A percentile compares a stretch with the other conserved stretches of the same genome.
Conservation (phyloP, 2,329 filamentous ascomycete genomes). For the Endoconidiophora polonica region DNA sequence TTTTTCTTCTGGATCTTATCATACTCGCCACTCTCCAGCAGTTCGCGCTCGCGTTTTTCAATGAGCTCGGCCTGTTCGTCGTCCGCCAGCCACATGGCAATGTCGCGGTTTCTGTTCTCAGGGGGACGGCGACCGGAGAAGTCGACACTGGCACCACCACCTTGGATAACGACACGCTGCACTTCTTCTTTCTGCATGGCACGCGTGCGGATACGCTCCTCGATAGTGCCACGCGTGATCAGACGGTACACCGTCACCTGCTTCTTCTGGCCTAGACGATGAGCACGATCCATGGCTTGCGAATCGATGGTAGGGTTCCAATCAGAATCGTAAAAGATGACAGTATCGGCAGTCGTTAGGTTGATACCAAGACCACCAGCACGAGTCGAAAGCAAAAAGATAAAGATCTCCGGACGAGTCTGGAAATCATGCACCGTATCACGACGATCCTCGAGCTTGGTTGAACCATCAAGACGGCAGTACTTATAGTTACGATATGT, state of each 20-base stretch:
- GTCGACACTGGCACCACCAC: constrained; percentile 79
- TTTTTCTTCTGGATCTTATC: constrained; percentile 50
- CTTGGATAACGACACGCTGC: constrained; percentile 88
- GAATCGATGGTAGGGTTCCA: constrained; percentile 99
- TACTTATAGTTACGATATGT: constrained; percentile 99
- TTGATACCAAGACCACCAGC: constrained; percentile 98
- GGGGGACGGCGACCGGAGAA: constrained; percentile 80
- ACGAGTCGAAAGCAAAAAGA: constrained; percentile 89
- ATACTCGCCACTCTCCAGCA: constrained; percentile 54
- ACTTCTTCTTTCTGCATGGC: constrained; percentile 98
- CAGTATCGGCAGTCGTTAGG: constrained; percentile 85
- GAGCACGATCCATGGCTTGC: constrained; percentile 96
- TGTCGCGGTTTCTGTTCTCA: constrained; percentile 93
- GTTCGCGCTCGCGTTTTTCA: constrained; percentile 78
- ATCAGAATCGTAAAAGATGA: constrained; percentile 99
- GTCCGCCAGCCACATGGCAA: constrained; percentile 96
- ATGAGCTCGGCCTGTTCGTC: constrained; percentile 92
- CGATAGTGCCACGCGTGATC: constrained; percentile 91
- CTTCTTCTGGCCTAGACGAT: constrained; percentile 87
- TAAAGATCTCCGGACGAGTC: constrained; percentile 82
- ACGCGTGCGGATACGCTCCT: constrained; percentile 93
- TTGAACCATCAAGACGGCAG: constrained; percentile 87
- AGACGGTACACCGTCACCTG: constrained; percentile 96
- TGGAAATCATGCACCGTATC: constrained; percentile 97
- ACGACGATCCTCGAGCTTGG: constrained; percentile 88